Base-by-base conservation (phyloP, 768 basidiomycete genomes). In the Podaxis sp. region DNA sequence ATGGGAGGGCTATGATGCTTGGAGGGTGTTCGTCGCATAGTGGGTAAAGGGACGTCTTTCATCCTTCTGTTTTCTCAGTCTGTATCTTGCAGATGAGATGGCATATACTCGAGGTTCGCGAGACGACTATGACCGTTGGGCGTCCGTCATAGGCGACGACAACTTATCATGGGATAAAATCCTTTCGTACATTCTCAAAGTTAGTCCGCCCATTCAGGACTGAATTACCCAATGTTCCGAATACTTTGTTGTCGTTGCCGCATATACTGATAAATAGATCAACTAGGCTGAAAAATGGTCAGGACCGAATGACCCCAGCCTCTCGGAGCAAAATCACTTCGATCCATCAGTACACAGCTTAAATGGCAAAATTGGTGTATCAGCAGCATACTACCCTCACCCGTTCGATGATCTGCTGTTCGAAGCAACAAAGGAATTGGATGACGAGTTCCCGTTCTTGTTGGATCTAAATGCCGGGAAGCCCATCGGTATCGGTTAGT, bases 391-490 rank as follows among this genome's bases (percentile, higher is more conserved):
- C 8, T 71, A 65, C 11, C 46, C 65, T 4, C 59, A 61, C 47
- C 63, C 54, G 8, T 60, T 63, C 25, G 61, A 64, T 27, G n/a
- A 47, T 33, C 43, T 52, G 11, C 50, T 66, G 69, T 70, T 43
- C 65, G 66, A 69, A 33, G 73, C 76, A 2, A 71, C 75, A 0
- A 22, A 62, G 0, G 67, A 74, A 46, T 61, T 75, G 5, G 66
- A 61, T 3, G 64, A 69, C 4, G 73, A 76, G 52, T 82, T 77
- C 60, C 71, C 75, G 0, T 80, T 69, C 63, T 77, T 78, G 61
- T 33, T 69, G 17, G 82, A 83, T 64, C 69, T 72, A 57, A 80
- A 82, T 63, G 71, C 73, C 33, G 81, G 82, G 11, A 68, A 66
- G 11, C 73, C 74, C 0, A 57, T 80, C 3, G 81, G 82, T 2